Conservation (phyloP, 805 yeast species). For the Lipomyces starkeyi region DNA sequence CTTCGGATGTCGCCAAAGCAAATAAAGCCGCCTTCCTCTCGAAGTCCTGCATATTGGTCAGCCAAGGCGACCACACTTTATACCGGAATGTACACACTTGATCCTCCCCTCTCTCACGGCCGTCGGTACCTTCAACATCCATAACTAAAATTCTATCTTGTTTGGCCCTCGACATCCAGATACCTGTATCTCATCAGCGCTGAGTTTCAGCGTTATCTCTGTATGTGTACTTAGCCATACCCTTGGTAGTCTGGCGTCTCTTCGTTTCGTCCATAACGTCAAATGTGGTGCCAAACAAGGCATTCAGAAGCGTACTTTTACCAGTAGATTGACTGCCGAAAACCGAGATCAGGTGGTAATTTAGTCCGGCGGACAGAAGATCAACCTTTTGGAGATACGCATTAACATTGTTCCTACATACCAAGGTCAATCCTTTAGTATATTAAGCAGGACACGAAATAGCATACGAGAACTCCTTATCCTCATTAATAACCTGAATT, state of each 20-base stretch:
- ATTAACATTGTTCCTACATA: conserved; percentile 25
- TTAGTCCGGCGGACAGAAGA: conserved; percentile 58
- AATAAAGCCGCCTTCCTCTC: conserved; percentile 95
- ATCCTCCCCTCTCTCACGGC: conserved; percentile 96
- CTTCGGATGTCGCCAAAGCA: conserved; percentile 90
- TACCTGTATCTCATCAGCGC: conserved; percentile 23
- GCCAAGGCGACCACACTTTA: background rate
- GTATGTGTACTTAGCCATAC: conserved; percentile 50
- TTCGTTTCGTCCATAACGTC: conserved; percentile 90
- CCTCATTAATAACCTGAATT: conserved; percentile 60
- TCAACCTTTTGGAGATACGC: conserved; percentile 49
- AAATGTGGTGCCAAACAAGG: conserved; percentile 81
- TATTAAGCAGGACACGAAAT: conserved; percentile 20
- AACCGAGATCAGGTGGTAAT: conserved; percentile 90
- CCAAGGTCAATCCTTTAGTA: background rate
- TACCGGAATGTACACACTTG: conserved; percentile 50
- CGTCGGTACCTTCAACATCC: conserved; percentile 99
- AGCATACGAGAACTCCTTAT: conserved; percentile 53
- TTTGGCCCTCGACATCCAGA: conserved; percentile 40
- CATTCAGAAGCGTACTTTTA: conserved; percentile 88
- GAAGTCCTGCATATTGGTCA: conserved; percentile 61
- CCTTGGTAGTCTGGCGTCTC: conserved; percentile 90
- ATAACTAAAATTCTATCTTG: conserved; percentile 66
- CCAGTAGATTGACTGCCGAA: conserved; percentile 98
- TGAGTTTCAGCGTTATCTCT: background rate